phyloP scores from a whole-genome alignment of 1,284 basidiomycete species.

The Irpex sp. region DNA sequence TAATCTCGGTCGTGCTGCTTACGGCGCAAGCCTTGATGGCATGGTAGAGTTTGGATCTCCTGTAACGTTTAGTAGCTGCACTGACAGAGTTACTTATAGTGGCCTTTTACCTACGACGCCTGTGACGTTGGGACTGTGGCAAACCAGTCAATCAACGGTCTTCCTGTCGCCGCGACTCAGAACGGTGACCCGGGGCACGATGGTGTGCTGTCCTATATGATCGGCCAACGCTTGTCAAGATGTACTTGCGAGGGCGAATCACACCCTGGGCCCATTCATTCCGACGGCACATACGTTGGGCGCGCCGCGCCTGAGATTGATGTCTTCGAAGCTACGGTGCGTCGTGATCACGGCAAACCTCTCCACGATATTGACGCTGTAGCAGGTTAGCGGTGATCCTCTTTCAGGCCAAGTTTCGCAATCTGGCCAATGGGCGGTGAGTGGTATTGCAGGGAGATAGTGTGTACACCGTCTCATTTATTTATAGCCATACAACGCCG shows the following conservation, averaged over 20 bases:
- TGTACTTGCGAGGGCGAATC: slow-evolving; percentile 82
- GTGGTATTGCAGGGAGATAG: slow-evolving; percentile 13
- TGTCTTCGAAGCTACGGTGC: slow-evolving; percentile 71
- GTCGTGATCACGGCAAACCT: not conserved
- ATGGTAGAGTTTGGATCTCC: slow-evolving; percentile 25
- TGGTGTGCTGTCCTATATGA: slow-evolving; percentile 57
- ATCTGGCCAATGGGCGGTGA: slow-evolving; percentile 41
- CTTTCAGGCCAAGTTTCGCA: slow-evolving; percentile 39
- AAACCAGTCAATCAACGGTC: slow-evolving; percentile 42
- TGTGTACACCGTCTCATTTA: slow-evolving; percentile 6
- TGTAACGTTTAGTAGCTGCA: not conserved
- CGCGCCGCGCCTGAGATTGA: slow-evolving; percentile 86
- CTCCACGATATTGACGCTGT: not conserved
- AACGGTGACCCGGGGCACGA: slow-evolving; percentile 34
- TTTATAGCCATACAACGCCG: slow-evolving; percentile 42
- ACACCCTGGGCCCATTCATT: slow-evolving; percentile 74
- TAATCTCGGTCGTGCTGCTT: slow-evolving; percentile 75
- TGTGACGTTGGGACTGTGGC: slow-evolving; percentile 59
- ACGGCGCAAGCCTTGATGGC: slow-evolving; percentile 61
- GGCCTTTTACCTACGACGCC: slow-evolving; percentile 47
- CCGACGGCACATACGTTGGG: slow-evolving; percentile 63
- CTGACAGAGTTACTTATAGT: slow-evolving; percentile 25
- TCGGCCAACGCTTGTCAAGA: slow-evolving; percentile 75
- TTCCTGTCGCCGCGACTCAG: slow-evolving; percentile 33
- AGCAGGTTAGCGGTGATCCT: slow-evolving; percentile 15